phyloP scores from a whole-genome alignment of 202 grass and related monocot species.

The Carex arenaria region DNA sequence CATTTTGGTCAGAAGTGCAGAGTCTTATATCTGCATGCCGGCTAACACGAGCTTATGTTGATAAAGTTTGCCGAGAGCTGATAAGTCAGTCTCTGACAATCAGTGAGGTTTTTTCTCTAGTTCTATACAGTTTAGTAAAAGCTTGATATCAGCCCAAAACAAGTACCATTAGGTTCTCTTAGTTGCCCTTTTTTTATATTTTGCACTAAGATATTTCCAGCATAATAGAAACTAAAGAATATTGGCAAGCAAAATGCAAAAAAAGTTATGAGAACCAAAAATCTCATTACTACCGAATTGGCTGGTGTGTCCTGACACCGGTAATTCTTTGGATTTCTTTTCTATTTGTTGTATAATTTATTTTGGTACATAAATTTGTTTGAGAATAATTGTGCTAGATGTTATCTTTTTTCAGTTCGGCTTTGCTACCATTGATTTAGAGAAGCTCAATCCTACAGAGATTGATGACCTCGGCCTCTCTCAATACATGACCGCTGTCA shows the following conservation, averaged over 20 bases:
- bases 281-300: not conserved
- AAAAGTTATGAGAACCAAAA: not conserved
- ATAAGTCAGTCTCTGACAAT: slow-evolving; percentile 54
- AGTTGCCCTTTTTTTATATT: not conserved
- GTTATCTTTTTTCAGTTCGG: slow-evolving; percentile 45
- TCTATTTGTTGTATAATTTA: slow-evolving; percentile 1
- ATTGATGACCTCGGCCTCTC: slow-evolving; percentile 75
- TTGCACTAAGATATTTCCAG: not conserved
- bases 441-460: slow-evolving; percentile 64
- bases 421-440: slow-evolving; percentile 70
- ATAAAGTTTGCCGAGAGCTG: slow-evolving; percentile 38
- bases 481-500: slow-evolving; percentile 57
- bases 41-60: slow-evolving; percentile 48
- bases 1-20: slow-evolving; percentile 57
- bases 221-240: not conserved
- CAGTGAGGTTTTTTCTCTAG: slow-evolving; percentile 47
- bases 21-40: slow-evolving; percentile 63
- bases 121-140: slow-evolving; percentile 7
- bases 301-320: not conserved
- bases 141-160: not conserved
- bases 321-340: not conserved
- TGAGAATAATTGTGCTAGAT: not conserved
- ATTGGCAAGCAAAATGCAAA: slow-evolving; percentile 5
- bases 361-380: not conserved
- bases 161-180: not conserved